A percentile compares a stretch with the other conserved stretches of the same genome.
phyloP scores from a whole-genome alignment of 768 basidiomycete genomes.

The Leucosporidium yakuticum region DNA sequence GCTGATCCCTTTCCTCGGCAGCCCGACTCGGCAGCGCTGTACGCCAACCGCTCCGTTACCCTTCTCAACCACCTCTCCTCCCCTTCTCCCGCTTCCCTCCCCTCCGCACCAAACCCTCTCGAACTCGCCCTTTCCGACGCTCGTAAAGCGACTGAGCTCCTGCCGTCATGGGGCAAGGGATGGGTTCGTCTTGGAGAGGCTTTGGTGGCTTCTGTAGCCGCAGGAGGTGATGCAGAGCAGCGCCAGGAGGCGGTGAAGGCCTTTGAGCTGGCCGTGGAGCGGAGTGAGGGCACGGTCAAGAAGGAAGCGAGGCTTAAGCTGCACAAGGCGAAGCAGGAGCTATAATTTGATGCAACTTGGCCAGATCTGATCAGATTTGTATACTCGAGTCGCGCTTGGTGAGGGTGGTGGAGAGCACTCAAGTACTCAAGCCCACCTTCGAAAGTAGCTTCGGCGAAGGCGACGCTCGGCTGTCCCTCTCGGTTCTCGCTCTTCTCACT shows the following conservation, averaged over 20 bases:
- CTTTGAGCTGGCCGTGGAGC: constrained; percentile 8
- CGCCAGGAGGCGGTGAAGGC: constrained; percentile 8
- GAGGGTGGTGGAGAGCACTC: no score
- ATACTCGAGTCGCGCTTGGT: no score
- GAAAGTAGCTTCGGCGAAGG: no score
- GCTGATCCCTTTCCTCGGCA: neutral
- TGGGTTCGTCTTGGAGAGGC: constrained; percentile 26
- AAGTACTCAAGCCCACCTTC: no score
- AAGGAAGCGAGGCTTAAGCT: neutral
- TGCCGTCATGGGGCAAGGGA: constrained; percentile 28
- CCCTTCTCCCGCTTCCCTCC: neutral
- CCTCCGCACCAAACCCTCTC: constrained; percentile 2
- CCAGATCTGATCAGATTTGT: no score
- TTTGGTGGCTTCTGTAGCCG: constrained; percentile 7
- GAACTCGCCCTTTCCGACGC: constrained; percentile 23
- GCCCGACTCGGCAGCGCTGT: constrained; percentile 16
- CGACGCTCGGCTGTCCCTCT: no score
- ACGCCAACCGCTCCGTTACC: constrained; percentile 25
- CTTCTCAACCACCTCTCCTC: constrained; percentile 6
- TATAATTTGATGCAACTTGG: no score
- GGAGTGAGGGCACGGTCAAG: constrained; percentile 5
- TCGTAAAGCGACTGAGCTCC: constrained; percentile 7
- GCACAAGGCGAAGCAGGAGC: no score
- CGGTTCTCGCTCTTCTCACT: no score
- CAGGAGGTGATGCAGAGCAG: neutral